Evolutionary conservation across 176 grass and related monocot genomes (phyloP).

Genomic region (Saccharum officinarum): DNA sequence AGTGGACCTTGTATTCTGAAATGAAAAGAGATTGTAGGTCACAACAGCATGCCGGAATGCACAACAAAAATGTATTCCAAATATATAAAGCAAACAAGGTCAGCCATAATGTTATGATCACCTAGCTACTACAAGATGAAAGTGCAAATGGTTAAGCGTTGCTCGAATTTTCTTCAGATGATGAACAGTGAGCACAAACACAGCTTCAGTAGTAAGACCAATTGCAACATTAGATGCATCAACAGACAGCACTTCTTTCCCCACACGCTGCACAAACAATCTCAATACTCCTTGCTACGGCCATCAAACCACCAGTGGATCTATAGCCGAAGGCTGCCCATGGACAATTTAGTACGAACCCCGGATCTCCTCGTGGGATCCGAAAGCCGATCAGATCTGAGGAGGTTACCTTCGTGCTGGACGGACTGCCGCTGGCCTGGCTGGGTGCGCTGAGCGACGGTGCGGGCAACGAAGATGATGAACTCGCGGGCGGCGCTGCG

Average conservation of each 20-base stretch:
- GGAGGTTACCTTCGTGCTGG: constrained; percentile 75
- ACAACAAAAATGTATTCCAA: background rate
- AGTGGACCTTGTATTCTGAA: constrained; percentile 89
- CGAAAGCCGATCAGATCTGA: constrained; percentile 21
- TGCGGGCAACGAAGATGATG: constrained; percentile 84
- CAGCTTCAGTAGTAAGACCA: background rate
- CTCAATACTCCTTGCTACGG: background rate
- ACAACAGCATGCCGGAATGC: background rate
- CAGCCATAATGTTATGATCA: background rate
- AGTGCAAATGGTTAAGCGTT: background rate
- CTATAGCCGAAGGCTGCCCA: background rate
- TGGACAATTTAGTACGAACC: background rate
- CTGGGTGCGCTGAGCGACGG: constrained; percentile 72
- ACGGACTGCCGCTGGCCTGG: constrained; percentile 84
- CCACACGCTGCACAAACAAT: background rate
- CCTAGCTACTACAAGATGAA: background rate
- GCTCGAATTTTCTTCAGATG: background rate
- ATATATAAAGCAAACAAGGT: background rate
- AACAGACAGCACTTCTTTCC: background rate
- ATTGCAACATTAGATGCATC: background rate
- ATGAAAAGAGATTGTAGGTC: constrained; percentile 8
- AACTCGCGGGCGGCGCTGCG: constrained; percentile 72
- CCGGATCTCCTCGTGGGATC: constrained; percentile 12
- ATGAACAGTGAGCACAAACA: background rate
- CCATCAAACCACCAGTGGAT: constrained; percentile 6